Evolutionary conservation across 2,329 filamentous ascomycete species (phyloP).

Genomic region (Pseudocercospora eumusae): DNA sequence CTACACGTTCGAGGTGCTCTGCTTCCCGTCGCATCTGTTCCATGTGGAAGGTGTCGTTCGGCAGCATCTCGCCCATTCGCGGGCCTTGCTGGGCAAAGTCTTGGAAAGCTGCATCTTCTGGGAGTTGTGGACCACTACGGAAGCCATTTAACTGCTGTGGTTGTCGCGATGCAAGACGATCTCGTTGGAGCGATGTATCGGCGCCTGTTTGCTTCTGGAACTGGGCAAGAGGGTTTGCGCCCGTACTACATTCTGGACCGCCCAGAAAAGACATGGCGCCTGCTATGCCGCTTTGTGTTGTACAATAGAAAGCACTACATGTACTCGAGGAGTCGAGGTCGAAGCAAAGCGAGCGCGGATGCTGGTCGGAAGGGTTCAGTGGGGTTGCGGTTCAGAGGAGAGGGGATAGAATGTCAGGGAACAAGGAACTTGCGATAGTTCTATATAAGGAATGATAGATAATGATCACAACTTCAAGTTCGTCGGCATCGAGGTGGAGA

Average conservation of each 20-base stretch:
- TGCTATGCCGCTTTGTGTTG: neutral
- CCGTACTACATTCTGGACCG: conserved; percentile 94
- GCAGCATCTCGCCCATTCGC: conserved; percentile 57
- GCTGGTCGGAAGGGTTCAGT: neutral
- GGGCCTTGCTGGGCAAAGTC: conserved; percentile 82
- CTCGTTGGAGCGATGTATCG: conserved; percentile 91
- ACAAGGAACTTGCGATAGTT: neutral
- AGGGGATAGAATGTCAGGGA: conserved; percentile 39
- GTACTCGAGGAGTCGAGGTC: too few species aligned
- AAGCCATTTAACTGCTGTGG: conserved; percentile 37
- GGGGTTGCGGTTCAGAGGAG: conserved; percentile 47
- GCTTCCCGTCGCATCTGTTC: conserved; percentile 66
- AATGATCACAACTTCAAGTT: neutral
- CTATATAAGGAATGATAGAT: neutral
- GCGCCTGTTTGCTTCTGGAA: conserved; percentile 96
- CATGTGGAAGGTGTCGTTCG: conserved; percentile 63
- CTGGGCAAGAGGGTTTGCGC: conserved; percentile 92
- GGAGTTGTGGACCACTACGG: conserved; percentile 33
- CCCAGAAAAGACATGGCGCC: conserved; percentile 85
- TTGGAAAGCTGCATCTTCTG: conserved; percentile 39
- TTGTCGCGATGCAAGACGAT: conserved; percentile 61
- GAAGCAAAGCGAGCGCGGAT: neutral
- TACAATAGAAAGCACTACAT: neutral
- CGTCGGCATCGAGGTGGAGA: neutral
- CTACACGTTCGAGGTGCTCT: conserved; percentile 47